These are phyloP conservation scores for Anisodus acutangulus DNA, from an alignment of 257 asterid genomes.

Conservation along the genomic window DNA sequence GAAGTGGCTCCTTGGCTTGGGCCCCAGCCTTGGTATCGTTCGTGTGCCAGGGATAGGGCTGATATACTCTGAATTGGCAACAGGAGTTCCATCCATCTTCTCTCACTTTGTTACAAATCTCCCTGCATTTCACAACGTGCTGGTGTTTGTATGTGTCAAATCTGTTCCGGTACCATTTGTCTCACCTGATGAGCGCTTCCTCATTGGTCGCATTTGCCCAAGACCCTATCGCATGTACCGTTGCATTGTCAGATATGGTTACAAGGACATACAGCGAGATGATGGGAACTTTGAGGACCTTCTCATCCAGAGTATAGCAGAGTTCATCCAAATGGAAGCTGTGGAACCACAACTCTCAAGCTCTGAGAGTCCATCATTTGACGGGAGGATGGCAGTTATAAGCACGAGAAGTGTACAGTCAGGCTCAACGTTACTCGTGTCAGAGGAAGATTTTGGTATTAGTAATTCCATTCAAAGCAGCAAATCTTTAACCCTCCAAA, in stretches of 20 bases:
- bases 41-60: slow-evolving; percentile 98
- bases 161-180: slow-evolving; percentile 87
- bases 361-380: slow-evolving; percentile 67
- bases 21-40: slow-evolving; percentile 92
- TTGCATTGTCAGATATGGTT: slow-evolving; percentile 92
- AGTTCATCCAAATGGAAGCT: slow-evolving; percentile 94
- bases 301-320: slow-evolving; percentile 86
- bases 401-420: slow-evolving; percentile 58
- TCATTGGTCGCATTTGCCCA: slow-evolving; percentile 93
- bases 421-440: slow-evolving; percentile 50
- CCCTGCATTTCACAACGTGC: slow-evolving; percentile 88
- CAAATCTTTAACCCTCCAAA: slow-evolving; percentile 72
- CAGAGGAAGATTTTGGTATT: slow-evolving; percentile 48
- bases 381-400: slow-evolving; percentile 97
- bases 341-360: slow-evolving; percentile 74
- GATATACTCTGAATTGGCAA: slow-evolving; percentile 87
- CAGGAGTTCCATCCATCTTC: slow-evolving; percentile 89
- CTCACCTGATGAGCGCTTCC: slow-evolving; percentile 85
- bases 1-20: slow-evolving; percentile 86
- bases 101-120: slow-evolving; percentile 92
- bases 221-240: slow-evolving; percentile 93
- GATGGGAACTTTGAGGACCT: slow-evolving; percentile 77
- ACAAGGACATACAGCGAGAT: slow-evolving; percentile 86
- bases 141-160: slow-evolving; percentile 90
- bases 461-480: slow-evolving; percentile 61